Percentiles rank a stretch among this genome's conserved stretches.
phyloP scores from a whole-genome alignment of 257 asterid genomes.

The Plectranthus barbatus region DNA sequence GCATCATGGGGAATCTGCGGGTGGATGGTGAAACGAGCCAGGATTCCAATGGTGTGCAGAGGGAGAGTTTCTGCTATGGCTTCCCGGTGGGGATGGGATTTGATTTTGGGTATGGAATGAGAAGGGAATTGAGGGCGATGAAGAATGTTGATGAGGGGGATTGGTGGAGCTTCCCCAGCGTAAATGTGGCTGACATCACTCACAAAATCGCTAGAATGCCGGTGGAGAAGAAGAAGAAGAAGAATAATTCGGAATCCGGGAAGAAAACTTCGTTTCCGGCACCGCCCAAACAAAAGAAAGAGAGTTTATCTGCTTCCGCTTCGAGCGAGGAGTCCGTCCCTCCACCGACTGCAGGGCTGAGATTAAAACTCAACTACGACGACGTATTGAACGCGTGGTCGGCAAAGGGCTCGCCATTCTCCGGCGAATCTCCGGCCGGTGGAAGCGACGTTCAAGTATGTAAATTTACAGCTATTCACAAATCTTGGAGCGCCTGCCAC shows the following conservation, averaged over 20 bases:
- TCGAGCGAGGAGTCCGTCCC: slow-evolving; percentile 20
- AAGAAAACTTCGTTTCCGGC: background rate
- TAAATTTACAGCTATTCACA: slow-evolving; percentile 11
- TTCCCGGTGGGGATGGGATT: slow-evolving; percentile 63
- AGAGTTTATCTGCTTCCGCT: slow-evolving; percentile 5
- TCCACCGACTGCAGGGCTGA: slow-evolving; percentile 24
- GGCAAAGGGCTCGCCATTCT: slow-evolving; percentile 51
- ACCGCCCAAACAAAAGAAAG: background rate
- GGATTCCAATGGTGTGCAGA: background rate
- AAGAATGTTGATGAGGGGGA: slow-evolving; percentile 46
- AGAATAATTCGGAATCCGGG: background rate
- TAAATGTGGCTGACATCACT: slow-evolving; percentile 43
- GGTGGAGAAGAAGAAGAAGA: slow-evolving; percentile 5
- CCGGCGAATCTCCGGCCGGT: slow-evolving; percentile 39
- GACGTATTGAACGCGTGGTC: slow-evolving; percentile 56
- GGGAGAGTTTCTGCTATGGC: slow-evolving; percentile 33
- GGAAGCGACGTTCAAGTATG: slow-evolving; percentile 67
- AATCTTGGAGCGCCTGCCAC: slow-evolving; percentile 5
- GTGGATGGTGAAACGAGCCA: slow-evolving; percentile 5
- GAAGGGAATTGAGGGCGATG: slow-evolving; percentile 41
- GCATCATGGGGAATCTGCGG: slow-evolving; percentile 58
- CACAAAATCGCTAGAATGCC: slow-evolving; percentile 20
- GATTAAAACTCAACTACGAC: slow-evolving; percentile 49
- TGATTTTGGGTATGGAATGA: slow-evolving; percentile 40
- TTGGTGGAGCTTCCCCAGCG: slow-evolving; percentile 62